Evolutionary conservation across 306 rosid species (phyloP), one percentile per base, ranked within the genome.

Genomic region (Malus sieversii): DNA sequence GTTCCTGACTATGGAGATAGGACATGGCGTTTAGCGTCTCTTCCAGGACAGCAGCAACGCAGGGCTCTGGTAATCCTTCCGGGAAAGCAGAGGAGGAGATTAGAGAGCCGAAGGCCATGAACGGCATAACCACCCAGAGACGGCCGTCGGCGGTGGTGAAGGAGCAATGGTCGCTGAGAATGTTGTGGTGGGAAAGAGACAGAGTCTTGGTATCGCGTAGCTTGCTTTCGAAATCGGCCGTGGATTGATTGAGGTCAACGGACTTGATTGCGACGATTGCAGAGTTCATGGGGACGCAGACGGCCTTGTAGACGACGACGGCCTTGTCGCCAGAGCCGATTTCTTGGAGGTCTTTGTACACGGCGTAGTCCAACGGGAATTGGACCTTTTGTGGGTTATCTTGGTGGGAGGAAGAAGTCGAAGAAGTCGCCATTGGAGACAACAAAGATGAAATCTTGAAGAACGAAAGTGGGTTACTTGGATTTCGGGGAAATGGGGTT

Each of bases 51-150:
- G 83, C 55, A 6, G 88, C 90, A 3, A 92, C 88, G 82, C 79
- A 81, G 10, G 86, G 84, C 64, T 92, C 96, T 0, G 88, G 18
- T 20, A 92, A 45, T 8, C 96, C 97, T 4, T 74, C 38, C 0
- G 88, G 86, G 75, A 85, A 87, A 8, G 92, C 75, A 6, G 87
- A 86, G 9, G 92, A 33, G 14, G 87, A 52, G 91, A 90, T 19
- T 86, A 87, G n/a, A 4, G 96, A 92, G 1, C 94, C 96, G 5
- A 80, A 88, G 6, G 88, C 83, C 97, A 87, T 87, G 85, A 87
- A 92, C 0, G 94, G 94, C 91, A 90, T 92, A 8, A 92, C 93
- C 11, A 90, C 94, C 97, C 97, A 90, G 16, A 84, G 91, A 20
- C 84, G 74, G 38, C 32, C 79, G 38, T 77, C 40, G 40, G 40